These are phyloP conservation scores for Pseudopyricularia javanii DNA, from an alignment of 2,329 filamentous ascomycete genomes.

Conservation along the genomic window DNA sequence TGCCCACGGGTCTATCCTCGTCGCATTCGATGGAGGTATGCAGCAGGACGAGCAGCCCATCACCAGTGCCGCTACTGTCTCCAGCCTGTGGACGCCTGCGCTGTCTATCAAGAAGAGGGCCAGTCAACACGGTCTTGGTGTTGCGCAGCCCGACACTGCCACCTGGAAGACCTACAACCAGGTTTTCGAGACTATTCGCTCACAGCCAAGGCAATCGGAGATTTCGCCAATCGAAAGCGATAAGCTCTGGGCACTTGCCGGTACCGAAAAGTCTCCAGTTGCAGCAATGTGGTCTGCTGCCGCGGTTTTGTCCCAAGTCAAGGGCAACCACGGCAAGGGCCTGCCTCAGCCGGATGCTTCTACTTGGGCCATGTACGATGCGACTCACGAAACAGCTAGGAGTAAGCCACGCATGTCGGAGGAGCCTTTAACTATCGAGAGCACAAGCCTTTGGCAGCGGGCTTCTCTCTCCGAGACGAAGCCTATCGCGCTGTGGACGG, in stretches of 20 bases:
- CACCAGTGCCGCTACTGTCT: constrained; percentile 2
- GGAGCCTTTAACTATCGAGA: constrained; percentile 21
- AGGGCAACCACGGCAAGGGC: constrained; percentile 1
- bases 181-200: constrained; percentile 4
- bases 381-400: neutral
- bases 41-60: constrained; percentile 5
- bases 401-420: neutral
- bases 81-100: constrained; percentile 6
- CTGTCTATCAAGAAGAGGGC: constrained; percentile 1
- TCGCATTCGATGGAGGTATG: constrained; percentile 14
- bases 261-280: neutral
- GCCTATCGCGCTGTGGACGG: neutral
- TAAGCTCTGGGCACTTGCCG: neutral
- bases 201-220: constrained; percentile 7
- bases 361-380: neutral
- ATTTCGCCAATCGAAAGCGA: constrained; percentile 5
- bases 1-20: constrained; percentile 17
- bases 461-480: neutral
- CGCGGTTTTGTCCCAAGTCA: neutral
- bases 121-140: constrained; percentile 6
- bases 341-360: neutral
- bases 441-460: constrained; percentile 24
- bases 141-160: constrained; percentile 5
- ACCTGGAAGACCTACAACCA: constrained; percentile 7
- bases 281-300: neutral